Conservation (phyloP, 2,329 filamentous ascomycete species). For the Ceratocystis eucalypticola region DNA sequence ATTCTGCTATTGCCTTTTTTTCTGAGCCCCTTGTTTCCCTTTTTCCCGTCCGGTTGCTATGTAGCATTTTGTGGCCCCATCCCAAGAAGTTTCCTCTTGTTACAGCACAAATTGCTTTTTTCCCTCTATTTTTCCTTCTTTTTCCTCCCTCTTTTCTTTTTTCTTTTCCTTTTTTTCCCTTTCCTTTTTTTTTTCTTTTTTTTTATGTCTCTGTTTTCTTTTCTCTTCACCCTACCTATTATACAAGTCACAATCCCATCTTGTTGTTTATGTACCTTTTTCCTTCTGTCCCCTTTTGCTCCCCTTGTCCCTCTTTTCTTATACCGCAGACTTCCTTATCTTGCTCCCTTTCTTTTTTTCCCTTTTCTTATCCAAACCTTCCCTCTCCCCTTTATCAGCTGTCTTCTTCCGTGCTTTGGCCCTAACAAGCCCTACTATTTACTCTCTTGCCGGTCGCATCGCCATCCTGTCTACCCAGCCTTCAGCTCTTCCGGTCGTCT, state of each 20-base stretch:
- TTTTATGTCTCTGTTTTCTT: not conserved
- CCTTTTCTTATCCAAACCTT: not conserved
- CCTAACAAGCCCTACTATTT: not conserved
- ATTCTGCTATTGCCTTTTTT: not conserved
- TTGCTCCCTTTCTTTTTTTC: not conserved
- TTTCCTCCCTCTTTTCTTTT: constrained; percentile 10
- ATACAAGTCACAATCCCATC: not conserved
- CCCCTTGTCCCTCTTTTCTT: not conserved
- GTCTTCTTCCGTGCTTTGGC: not conserved
- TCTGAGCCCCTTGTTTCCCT: constrained; percentile 7
- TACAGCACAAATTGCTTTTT: constrained; percentile 5
- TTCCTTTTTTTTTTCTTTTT: not conserved
- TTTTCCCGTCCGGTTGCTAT: constrained; percentile 6
- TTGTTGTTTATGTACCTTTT: not conserved
- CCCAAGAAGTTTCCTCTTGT: constrained; percentile 6
- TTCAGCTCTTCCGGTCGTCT: not conserved
- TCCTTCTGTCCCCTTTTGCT: not conserved
- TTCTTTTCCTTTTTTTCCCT: constrained; percentile 4
- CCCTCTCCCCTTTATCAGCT: not conserved
- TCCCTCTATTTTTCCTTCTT: constrained; percentile 3
- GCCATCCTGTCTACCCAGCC: not conserved
- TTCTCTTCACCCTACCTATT: not conserved
- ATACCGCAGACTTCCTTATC: not conserved
- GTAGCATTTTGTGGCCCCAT: constrained; percentile 14
- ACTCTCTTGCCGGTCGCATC: not conserved